phyloP scores from a whole-genome alignment of 306 rosid genomes.

The Dalbergia cochinchinensis region DNA sequence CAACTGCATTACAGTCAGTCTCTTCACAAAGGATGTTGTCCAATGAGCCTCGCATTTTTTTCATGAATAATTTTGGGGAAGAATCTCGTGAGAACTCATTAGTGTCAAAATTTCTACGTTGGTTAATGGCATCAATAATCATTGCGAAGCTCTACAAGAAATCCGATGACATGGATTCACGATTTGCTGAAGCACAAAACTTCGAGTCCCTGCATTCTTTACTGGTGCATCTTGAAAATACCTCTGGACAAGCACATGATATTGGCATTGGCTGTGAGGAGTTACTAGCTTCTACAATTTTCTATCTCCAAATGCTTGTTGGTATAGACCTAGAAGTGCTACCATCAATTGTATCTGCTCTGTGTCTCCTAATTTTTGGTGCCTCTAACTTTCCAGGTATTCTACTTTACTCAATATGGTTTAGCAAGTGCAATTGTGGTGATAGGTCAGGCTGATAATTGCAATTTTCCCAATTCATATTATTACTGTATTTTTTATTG shows the following conservation, averaged over 20 bases:
- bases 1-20: constrained; percentile 64
- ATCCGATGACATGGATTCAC: constrained; percentile 45
- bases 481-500: not conserved
- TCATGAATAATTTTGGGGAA: constrained; percentile 45
- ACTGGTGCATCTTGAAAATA: constrained; percentile 53
- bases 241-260: constrained; percentile 50
- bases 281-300: constrained; percentile 71
- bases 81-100: constrained; percentile 54
- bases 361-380: constrained; percentile 66
- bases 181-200: constrained; percentile 43
- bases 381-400: constrained; percentile 64
- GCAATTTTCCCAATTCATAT: not conserved
- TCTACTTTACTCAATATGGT: constrained; percentile 22
- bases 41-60: constrained; percentile 48
- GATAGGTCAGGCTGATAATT: constrained; percentile 16
- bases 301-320: constrained; percentile 72
- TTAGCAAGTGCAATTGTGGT: constrained; percentile 15
- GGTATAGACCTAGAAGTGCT: constrained; percentile 56
- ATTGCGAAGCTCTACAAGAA: constrained; percentile 65
- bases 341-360: constrained; percentile 80
- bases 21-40: constrained; percentile 51
- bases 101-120: constrained; percentile 67
- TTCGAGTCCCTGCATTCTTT: constrained; percentile 62
- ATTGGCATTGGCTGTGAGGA: constrained; percentile 53
- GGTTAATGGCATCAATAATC: constrained; percentile 83